Evolutionary conservation across 176 grass and related monocot species (phyloP).

Genomic region (Phyllostachys edulis): DNA sequence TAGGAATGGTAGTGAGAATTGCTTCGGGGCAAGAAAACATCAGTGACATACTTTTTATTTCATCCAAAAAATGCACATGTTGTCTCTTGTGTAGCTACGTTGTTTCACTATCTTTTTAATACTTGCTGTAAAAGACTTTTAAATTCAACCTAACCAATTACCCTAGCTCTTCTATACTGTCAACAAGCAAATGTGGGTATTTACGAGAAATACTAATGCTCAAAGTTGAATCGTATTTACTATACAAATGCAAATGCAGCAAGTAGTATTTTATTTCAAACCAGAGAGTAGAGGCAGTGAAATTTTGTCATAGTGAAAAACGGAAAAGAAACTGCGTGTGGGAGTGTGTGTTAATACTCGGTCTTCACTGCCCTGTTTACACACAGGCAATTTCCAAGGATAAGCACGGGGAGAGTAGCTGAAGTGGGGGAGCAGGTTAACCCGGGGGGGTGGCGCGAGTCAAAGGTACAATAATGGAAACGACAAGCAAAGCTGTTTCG

Average conservation of each 20-base stretch:
- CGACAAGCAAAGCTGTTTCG: not conserved
- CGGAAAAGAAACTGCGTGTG: no score
- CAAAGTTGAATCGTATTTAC: not conserved
- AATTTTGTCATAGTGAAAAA: no score
- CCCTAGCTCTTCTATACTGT: not conserved
- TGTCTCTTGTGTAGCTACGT: not conserved
- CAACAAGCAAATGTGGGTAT: not conserved
- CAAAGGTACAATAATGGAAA: constrained; percentile 23
- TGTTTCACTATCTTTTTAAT: not conserved
- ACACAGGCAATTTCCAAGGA: no score
- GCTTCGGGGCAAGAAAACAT: not conserved
- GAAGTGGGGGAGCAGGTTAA: not conserved
- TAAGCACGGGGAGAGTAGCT: no score
- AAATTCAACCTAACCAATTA: not conserved
- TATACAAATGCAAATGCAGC: not conserved
- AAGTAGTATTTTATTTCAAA: not conserved
- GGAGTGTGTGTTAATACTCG: no score
- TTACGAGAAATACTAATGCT: not conserved
- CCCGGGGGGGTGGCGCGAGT: not conserved
- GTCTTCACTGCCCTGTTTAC: no score
- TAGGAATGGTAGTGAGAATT: not conserved
- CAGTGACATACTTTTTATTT: not conserved
- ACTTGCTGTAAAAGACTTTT: not conserved
- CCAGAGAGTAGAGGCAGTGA: not conserved
- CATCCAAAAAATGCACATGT: not conserved